These are phyloP conservation scores for Leishmania major DNA, from an alignment of 208 protist genomes.

Conservation along the genomic window DNA sequence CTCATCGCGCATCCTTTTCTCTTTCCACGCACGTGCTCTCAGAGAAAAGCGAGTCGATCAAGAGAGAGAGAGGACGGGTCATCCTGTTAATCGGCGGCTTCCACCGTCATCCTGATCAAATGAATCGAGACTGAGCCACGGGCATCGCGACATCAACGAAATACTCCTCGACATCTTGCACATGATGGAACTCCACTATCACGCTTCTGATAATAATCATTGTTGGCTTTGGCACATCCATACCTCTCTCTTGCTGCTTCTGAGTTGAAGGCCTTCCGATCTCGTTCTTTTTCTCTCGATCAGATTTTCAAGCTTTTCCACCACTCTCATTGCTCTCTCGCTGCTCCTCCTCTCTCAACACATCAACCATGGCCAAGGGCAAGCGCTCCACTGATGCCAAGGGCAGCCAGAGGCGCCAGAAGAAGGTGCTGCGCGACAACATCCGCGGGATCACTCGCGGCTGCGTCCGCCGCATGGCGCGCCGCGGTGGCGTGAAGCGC, in stretches of 20 bases:
- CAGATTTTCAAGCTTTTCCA: neutral
- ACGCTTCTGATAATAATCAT: constrained; percentile 1
- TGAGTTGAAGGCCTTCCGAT: neutral
- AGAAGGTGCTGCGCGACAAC: constrained; percentile 89
- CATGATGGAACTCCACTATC: constrained; percentile 6
- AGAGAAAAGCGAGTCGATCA: neutral
- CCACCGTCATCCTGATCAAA: neutral
- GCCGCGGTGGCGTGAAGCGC: constrained; percentile 93
- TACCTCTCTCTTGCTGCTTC: neutral
- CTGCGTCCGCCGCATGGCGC: constrained; percentile 89
- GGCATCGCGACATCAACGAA: neutral
- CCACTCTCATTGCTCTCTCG: neutral
- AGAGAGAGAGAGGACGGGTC: neutral
- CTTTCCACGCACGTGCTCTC: neutral
- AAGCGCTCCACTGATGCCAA: constrained; percentile 76
- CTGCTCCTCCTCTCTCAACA: neutral
- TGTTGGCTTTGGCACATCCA: neutral
- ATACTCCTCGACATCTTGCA: neutral
- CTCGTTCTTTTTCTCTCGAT: neutral
- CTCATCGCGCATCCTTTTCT: neutral
- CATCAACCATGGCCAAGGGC: constrained; percentile 66
- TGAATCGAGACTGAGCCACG: neutral
- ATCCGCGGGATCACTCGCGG: constrained; percentile 86
- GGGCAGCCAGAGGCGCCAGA: constrained; percentile 81
- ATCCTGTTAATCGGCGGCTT: neutral